These are phyloP conservation scores for Sporobolus alterniflorus DNA, from an alignment of 202 grass and related monocot species.

Conservation along the genomic window DNA sequence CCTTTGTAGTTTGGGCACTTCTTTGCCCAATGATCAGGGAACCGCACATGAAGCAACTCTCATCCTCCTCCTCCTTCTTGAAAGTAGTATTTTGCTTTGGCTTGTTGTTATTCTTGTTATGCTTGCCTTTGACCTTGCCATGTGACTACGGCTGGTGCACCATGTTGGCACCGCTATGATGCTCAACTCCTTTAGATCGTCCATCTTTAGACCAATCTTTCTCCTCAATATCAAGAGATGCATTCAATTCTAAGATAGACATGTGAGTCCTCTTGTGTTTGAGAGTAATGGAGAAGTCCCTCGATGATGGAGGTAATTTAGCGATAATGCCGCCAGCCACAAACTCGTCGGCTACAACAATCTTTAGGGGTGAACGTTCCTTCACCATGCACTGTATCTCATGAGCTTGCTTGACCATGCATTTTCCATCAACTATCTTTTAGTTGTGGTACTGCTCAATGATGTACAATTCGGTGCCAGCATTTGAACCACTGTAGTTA, in stretches of 20 bases:
- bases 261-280: background rate
- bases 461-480: too few species aligned
- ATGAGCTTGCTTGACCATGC: background rate
- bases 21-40: too few species aligned
- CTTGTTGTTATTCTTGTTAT: too few species aligned
- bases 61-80: too few species aligned
- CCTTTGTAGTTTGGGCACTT: too few species aligned
- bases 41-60: too few species aligned
- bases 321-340: background rate
- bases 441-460: background rate
- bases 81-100: too few species aligned
- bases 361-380: background rate
- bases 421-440: background rate
- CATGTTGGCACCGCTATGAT: too few species aligned
- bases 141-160: too few species aligned
- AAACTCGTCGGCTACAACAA: background rate
- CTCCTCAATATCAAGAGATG: background rate
- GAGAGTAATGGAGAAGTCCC: background rate
- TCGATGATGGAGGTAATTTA: background rate
- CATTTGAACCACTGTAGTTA: background rate
- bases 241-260: background rate
- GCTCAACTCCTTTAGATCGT: too few species aligned
- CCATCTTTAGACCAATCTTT: background rate
- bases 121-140: too few species aligned
- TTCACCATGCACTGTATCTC: background rate